Conservation (phyloP, 2,329 filamentous ascomycete genomes). For the Colletotrichum tropicicola region DNA sequence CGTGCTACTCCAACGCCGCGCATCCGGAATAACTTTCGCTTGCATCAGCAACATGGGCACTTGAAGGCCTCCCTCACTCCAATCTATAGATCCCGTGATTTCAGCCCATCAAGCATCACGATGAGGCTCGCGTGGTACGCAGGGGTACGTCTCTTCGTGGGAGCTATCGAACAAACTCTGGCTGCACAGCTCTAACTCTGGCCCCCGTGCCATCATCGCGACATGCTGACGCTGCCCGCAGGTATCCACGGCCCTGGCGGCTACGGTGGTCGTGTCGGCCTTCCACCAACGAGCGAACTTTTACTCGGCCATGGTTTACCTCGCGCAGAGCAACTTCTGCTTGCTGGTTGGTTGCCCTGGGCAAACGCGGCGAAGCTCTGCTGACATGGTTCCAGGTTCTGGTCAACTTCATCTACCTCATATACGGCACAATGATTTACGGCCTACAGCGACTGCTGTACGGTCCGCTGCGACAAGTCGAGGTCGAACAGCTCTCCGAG, state of each 20-base stretch:
- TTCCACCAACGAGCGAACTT: conserved; percentile 97
- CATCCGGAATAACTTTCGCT: conserved; percentile 17
- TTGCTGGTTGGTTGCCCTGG: conserved; percentile 72
- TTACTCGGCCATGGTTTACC: conserved; percentile 96
- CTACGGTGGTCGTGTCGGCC: conserved; percentile 84
- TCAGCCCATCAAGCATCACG: conserved; percentile 44
- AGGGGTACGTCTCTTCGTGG: conserved; percentile 56
- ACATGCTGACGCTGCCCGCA: conserved; percentile 43
- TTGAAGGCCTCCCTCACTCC: conserved; percentile 36
- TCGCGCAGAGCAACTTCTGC: conserved; percentile 95
- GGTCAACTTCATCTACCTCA: conserved; percentile 86
- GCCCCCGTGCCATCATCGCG: conserved; percentile 8
- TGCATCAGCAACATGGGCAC: conserved; percentile 45
- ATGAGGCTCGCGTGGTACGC: conserved; percentile 70
- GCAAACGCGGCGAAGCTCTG: neutral
- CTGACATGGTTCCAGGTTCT: conserved; percentile 70
- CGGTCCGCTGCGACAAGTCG: conserved; percentile 88
- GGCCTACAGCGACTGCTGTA: conserved; percentile 90
- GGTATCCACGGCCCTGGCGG: conserved; percentile 86
- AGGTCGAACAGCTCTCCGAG: conserved; percentile 97
- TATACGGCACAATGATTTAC: conserved; percentile 84
- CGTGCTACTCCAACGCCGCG: conserved; percentile 14
- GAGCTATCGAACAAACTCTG: conserved; percentile 1
- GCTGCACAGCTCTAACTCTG: conserved; percentile 4
- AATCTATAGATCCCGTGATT: conserved; percentile 22